Base-by-base conservation (phyloP, 2,329 filamentous ascomycete species). In the Phoma sp. region DNA sequence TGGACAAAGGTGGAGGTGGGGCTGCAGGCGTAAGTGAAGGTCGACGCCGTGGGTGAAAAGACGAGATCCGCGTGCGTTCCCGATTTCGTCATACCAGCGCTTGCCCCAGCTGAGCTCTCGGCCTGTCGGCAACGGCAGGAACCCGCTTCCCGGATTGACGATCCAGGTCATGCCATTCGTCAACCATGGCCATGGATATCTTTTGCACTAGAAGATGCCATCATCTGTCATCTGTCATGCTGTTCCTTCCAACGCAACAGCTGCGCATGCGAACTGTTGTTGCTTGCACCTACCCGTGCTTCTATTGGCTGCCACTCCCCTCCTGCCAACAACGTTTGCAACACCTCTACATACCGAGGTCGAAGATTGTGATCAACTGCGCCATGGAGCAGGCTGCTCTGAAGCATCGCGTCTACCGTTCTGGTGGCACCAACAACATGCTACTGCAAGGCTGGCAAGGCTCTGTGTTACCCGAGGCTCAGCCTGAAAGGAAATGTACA, bases 51-150 rank as follows among this genome's bases (percentile, higher is more conserved):
- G 33, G 14, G 42, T 12, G 51, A 54, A 54, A 54, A 54, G 45
- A 45, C 51, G 49, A 34, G 51, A 38, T 47, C 38, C 51, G 51
- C 45, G 47, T 40, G 51, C 39, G 42, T 37, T 53, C 50, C 23
- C 20, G 42, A 33, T 53, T 53, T 47, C 50, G 51, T 54, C 51
- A 54, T 54, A 49, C 32, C 29, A 29, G 46, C 45, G 51, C 51
- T 54, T 49, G 39, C 33, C 43, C 47, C 39, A 49, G 45, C 32
- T 39, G 9, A 54, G 51, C 51, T 54, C 25, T 54, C 45, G 51
- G 51, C 45, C 20, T 33, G 51, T 54, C 51, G 45, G 39, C 37
- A 21, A 23, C 45, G 38, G 45, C 45, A 54, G 51, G 51, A 49
- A 54, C 51, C 51, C 45, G 51, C 51, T 11, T 21, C 29, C 21